Evolutionary conservation across 1,284 basidiomycete species (phyloP).

Genomic region (Pseudomicrostroma phylloplanum): DNA sequence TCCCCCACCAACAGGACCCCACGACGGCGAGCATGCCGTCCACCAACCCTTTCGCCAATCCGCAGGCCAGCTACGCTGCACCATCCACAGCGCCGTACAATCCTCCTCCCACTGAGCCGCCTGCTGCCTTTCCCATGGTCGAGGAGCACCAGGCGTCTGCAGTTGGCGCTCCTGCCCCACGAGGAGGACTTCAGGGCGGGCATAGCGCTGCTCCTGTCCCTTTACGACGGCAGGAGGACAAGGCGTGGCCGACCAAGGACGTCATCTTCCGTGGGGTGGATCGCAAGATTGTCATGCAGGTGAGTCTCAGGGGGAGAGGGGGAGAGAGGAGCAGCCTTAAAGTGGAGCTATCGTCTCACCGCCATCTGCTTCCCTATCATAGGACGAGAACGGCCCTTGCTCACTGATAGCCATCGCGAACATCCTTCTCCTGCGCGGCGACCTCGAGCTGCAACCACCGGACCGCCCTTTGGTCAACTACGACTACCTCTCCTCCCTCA

Average conservation of each 20-base stretch:
- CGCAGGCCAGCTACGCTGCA: not conserved
- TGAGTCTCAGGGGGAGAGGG: no score
- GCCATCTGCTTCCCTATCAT: no score
- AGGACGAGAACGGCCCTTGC: slow-evolving; percentile 59
- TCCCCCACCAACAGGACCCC: not conserved
- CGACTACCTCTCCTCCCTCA: slow-evolving; percentile 69
- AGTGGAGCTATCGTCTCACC: no score
- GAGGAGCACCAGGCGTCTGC: not conserved
- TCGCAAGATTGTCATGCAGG: slow-evolving; percentile 5
- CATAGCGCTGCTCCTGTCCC: not conserved
- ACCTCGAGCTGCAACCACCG: slow-evolving; percentile 54
- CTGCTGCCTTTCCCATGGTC: not conserved
- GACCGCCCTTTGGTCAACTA: slow-evolving; percentile 68
- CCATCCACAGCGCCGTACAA: not conserved
- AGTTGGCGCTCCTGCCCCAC: no score
- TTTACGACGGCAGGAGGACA: not conserved
- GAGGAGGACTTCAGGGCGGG: no score
- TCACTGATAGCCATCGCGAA: slow-evolving; percentile 72
- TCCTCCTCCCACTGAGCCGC: not conserved
- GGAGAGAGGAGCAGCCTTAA: no score
- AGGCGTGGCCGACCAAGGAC: slow-evolving; percentile 6
- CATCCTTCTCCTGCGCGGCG: slow-evolving; percentile 34
- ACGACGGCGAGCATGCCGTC: not conserved
- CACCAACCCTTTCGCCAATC: not conserved
- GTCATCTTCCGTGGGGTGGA: not conserved